Base-by-base conservation (phyloP, 2,329 filamentous ascomycete species). In the Colletotrichum tabaci region DNA sequence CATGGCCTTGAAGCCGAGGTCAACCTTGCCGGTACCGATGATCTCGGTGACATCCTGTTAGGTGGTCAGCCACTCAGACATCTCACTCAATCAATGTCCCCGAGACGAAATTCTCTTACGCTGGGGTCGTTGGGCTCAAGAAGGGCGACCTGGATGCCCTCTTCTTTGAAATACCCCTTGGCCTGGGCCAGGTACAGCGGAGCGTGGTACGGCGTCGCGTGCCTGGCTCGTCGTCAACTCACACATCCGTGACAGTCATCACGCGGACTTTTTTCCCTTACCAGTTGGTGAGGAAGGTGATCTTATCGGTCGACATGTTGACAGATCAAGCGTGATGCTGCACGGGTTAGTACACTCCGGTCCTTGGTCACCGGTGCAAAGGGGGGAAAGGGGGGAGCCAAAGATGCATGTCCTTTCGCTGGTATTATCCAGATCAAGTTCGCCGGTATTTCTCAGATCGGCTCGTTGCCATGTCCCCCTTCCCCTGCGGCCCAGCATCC, bases 371-470 rank as follows among this genome's bases (percentile, higher is more conserved):
- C 64, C 69, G 35, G 68, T 72, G 71, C 75, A 74, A 72, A 76
- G 78, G 78, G 77, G 68, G 30, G 30, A 2, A 26, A 71, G 78
- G 78, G 78, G 79, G 81, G 80, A 81, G 74, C 77, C 84, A 87
- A 90, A 90, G 89, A 92, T 92, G 92, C 92, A 94, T 91, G 89
- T 94, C 90, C 92, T 94, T 94, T 91, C 92, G 92, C 92, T 93
- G 91, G 91, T 88, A 93, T 93, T 93, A 92, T 91, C 90, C 91
- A 93, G 91, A 93, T 93, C 92, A 94, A 94, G 92, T 94, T 93
- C 87, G 85, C 85, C 91, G 91, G 91, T 93, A 91, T 92, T 88
- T 93, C 91, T 93, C 90, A 93, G 90, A 91, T 80, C 81, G 78
- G 77, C 76, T 76, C 77, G 75, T 76, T 75, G 75, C 77, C 76